phyloP scores from a whole-genome alignment of 257 asterid species.

The Solanum chilense region DNA sequence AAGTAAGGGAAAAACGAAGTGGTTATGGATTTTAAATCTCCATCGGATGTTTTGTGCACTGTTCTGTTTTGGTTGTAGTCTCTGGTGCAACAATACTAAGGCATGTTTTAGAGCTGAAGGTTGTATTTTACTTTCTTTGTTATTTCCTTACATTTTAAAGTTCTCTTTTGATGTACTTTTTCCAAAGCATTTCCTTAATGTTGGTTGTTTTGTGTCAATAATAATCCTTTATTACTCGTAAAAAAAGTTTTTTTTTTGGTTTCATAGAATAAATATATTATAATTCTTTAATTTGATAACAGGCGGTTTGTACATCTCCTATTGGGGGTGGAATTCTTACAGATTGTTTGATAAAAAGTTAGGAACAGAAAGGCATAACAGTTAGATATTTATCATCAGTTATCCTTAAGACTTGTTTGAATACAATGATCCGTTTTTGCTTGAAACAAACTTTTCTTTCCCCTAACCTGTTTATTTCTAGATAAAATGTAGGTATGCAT shows the following conservation, averaged over 20 bases:
- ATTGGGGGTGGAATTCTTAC: constrained; percentile 89
- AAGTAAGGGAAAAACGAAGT: neutral
- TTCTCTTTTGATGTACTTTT: neutral
- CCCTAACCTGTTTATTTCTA: constrained; percentile 18
- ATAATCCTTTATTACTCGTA: neutral
- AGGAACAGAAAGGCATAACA: constrained; percentile 72
- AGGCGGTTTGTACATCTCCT: constrained; percentile 93
- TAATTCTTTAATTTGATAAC: constrained; percentile 8
- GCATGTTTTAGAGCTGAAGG: neutral
- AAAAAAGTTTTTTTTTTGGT: neutral
- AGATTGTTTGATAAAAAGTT: constrained; percentile 88
- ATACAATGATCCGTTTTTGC: neutral
- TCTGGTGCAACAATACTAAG: neutral
- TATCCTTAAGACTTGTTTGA: neutral
- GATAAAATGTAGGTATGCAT: constrained; percentile 92
- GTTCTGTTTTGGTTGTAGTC: neutral
- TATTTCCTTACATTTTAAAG: neutral
- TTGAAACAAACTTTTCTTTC: neutral
- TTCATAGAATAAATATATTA: neutral
- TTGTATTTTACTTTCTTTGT: neutral
- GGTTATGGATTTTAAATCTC: constrained; percentile 1
- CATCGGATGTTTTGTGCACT: constrained; percentile 2
- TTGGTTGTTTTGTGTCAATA: neutral
- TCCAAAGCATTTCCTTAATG: neutral
- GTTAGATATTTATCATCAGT: constrained; percentile 35